Base-by-base conservation (phyloP, 2,329 filamentous ascomycete genomes). In the Talaromyces sp. region DNA sequence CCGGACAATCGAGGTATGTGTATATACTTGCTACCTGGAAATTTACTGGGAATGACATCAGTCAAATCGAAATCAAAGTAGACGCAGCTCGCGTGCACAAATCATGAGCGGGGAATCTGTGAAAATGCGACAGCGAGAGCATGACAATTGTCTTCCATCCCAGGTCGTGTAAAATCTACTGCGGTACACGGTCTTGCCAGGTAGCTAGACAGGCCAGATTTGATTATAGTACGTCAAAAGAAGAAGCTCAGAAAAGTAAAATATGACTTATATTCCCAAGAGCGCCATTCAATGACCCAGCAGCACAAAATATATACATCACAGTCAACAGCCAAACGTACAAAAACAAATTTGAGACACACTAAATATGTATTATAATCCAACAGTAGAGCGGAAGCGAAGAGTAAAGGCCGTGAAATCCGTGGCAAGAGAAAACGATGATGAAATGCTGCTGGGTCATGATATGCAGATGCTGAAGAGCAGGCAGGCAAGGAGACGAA, bases 381-480 rank as follows among this genome's bases (percentile, higher is more conserved):
- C 22, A 37, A 39, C 31, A 37, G 24, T 11, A 56, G 27, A 39
- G 52, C 33, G 24, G 52, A 56, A 56, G 19, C 31, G 52, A 56
- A 37, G 31, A 37, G 31, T 10, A 22, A 37, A 24, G 52, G 31
- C 31, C 52, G 19, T 56, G 6, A 56, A 3, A 37, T 56, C 52
- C 47, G 45, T 27, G 10, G 2, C 27, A 31, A 31, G 4, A 24
- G 22, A 54, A 56, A 19, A 19, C 1, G n/a, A 43, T 45, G 27
- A n/a, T 41, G 35, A 22, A 59, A 45, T 60, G 22, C 39, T 60
- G 57, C 22, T 56, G 16, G 54, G 58, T 65, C 63, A 61, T 57
- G 48, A 56, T 65, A 65, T 65, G 63, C 63, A 65, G 48, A 61
- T 65, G 63, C 48, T 59, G 47, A 50, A 56, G n/a, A 16, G n/a